A percentile compares a stretch with the other conserved stretches of the same genome.
These are phyloP conservation scores for Yarrowia galli DNA, from an alignment of 1,139 yeast species.

Conservation along the genomic window DNA sequence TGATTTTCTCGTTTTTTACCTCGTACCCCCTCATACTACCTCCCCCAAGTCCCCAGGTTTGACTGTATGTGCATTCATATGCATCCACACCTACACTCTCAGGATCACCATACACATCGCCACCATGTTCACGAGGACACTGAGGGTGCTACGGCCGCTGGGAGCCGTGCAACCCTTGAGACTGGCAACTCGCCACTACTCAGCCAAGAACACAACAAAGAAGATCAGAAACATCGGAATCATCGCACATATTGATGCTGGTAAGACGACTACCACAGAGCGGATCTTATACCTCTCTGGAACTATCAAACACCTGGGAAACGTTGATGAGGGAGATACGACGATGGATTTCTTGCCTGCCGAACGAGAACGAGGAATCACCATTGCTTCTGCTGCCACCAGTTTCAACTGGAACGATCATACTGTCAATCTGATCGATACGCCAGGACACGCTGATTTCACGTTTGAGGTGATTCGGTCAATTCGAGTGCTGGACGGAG, in stretches of 20 bases:
- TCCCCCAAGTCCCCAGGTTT: no score
- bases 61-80: no score
- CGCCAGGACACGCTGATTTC: constrained; percentile 99
- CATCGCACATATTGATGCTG: constrained; percentile 88
- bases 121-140: not conserved
- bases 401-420: constrained; percentile 84
- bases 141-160: constrained; percentile 10
- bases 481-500: constrained; percentile 89
- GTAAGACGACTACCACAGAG: constrained; percentile 89
- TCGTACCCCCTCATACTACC: no score
- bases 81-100: not conserved
- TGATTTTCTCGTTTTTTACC: no score
- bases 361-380: constrained; percentile 91
- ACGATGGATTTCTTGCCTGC: constrained; percentile 92
- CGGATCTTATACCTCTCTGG: constrained; percentile 91
- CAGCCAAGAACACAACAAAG: not conserved
- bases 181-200: not conserved
- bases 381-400: constrained; percentile 96
- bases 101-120: not conserved
- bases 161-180: constrained; percentile 1
- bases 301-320: constrained; percentile 78
- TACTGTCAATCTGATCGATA: constrained; percentile 85
- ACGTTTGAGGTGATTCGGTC: constrained; percentile 93
- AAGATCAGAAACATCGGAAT: constrained; percentile 70
- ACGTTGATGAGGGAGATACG: constrained; percentile 96